Base-by-base conservation (phyloP, 768 basidiomycete species). In the Panaeolus papilionaceus region DNA sequence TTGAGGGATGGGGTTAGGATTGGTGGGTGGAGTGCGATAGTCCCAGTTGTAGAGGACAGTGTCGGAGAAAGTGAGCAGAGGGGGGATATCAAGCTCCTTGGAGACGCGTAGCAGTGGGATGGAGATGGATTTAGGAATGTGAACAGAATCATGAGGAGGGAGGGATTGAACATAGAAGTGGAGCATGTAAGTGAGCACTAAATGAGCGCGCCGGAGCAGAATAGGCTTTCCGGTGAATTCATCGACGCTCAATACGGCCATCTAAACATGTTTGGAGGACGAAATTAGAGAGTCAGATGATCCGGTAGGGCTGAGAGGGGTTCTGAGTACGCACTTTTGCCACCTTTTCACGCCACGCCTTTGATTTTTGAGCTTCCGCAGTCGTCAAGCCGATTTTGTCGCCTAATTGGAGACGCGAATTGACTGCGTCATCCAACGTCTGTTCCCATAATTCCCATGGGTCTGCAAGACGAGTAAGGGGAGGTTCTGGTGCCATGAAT, bases 31-130 rank as follows among this genome's bases (percentile, higher is more conserved):
- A 70, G 75, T 38, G 65, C 83, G 66, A 73, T 83, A 79, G 39
- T 67, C 77, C 90, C 92, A 93, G 76, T 97, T 97, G 79, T 95
- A 98, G 33, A 98, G 85, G 8, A 98, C 95, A 37, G 91, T 91
- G 75, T 97, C 95, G 10, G 95, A 91, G 75, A 95, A 98, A 3
- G 95, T 98, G 66, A 95, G 83, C 45, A 97, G 82, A 0, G 96
- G 95, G 3, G 97, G 96, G 2, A 98, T 81, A 63, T 92, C 91
- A 18, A 98, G 86, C 45, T 89, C 79, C 0, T 81, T 77, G 20
- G 88, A 92, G 28, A 96, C 84, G 64, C 87, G 83, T 16, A 96
- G 83, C 49, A 95, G 85, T 0, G 96, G 96, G 11, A 94, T 77
- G 9, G 93, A 85, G 64, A 99, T 81, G 0, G 90, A 82, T 0